A percentile compares a stretch with the other conserved stretches of the same genome.
phyloP scores from a whole-genome alignment of 768 basidiomycete species.

The Pilatotrama ljubarskyi region DNA sequence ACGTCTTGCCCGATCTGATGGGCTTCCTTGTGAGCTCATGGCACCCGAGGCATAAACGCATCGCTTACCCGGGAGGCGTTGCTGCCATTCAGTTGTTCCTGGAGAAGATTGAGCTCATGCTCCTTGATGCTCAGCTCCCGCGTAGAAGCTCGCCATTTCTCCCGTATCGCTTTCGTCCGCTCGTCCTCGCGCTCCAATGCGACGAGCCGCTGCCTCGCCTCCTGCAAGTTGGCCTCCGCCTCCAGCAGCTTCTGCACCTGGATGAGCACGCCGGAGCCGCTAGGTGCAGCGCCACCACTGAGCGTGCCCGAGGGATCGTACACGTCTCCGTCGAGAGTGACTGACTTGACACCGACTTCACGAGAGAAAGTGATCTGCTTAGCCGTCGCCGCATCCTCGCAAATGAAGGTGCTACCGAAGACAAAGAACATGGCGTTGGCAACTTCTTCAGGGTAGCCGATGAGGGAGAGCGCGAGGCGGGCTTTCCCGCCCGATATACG shows the following conservation, averaged over 20 bases:
- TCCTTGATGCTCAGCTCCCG: conserved; percentile 85
- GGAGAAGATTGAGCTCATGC: conserved; percentile 80
- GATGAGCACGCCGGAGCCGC: conserved; percentile 68
- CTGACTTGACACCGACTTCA: conserved; percentile 71
- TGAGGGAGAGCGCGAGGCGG: conserved; percentile 82
- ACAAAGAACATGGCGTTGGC: conserved; percentile 90
- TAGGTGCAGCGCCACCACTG: conserved; percentile 87
- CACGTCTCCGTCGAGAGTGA: conserved; percentile 92
- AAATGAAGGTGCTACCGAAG: conserved; percentile 91
- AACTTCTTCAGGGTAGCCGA: conserved; percentile 80
- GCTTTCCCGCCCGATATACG: conserved; percentile 78
- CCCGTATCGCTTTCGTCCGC: conserved; percentile 50
- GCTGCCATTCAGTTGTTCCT: conserved; percentile 84
- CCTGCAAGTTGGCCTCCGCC: conserved; percentile 58
- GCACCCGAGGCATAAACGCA: neutral
- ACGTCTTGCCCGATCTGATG: conserved; percentile 78
- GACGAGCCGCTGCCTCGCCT: conserved; percentile 48
- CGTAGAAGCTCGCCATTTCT: conserved; percentile 58
- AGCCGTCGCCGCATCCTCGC: conserved; percentile 84
- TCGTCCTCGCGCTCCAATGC: conserved; percentile 57
- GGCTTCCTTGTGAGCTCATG: neutral
- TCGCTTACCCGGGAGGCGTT: conserved; percentile 77
- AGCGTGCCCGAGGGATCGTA: conserved; percentile 96
- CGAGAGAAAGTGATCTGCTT: conserved; percentile 82
- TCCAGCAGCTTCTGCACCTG: conserved; percentile 81